Base-by-base conservation (phyloP, 1,284 basidiomycete species). In the Rugosomyces carneus region DNA sequence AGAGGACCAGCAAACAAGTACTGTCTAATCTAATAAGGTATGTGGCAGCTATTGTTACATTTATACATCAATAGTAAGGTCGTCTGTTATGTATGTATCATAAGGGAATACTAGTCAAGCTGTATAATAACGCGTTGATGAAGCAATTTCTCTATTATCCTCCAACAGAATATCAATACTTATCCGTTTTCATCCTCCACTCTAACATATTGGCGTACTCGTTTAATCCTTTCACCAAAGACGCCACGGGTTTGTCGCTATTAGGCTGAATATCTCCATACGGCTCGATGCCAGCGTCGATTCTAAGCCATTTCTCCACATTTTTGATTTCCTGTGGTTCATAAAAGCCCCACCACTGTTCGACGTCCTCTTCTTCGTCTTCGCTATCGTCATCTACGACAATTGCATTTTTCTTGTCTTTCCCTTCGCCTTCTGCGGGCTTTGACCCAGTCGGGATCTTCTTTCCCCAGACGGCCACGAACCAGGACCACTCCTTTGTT, bases 281-380 rank as follows among this genome's bases (percentile, higher is more conserved):
- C 8, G 67, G 64, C 32, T 71, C 67, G 36, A 77, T 56, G n/a
- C 64, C 72, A 44, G 71, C 67, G 55, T 73, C 75, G 53, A 71
- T 67, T 19, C 71, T 66, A 26, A 86, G 62, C 82, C 83, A 88
- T 38, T 77, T 71, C 2, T 79, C 78, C n/a, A 87, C 62, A 57
- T 76, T 81, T 44, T 60, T 58, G 46, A 89, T 78, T 49, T 87
- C 81, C 34, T 66, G 65, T 1, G 80, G 76, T 6, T 84, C 70
- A 66, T 71, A 75, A 62, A 87, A 81, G n/a, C 74, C 80, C 80
- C 83, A 88, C 85, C 85, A 89, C 16, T 62, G 64, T 45, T 75
- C 71, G 8, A 57, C 61, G 6, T 63, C 61, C 15, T 64, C 64
- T 0, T 68, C 66, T 0, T 67, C 64, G 0, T 62, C n/a, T n/a